These are phyloP conservation scores for Psidium guajava DNA, from an alignment of 345 rosid species.

Conservation along the genomic window DNA sequence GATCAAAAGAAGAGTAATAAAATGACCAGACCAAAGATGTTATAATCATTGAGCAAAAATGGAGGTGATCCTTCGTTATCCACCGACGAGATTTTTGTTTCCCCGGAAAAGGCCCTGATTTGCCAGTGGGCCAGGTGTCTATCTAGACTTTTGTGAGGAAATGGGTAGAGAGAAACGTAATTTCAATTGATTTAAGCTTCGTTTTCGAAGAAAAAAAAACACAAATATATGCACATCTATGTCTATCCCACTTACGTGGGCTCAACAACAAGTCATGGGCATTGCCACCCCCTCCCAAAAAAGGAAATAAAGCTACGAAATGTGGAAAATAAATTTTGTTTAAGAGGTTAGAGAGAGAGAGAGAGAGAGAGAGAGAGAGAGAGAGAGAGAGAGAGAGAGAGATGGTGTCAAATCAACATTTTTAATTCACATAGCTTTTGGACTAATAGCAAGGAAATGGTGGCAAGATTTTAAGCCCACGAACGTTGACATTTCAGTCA, in stretches of 20 bases:
- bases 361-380: neutral
- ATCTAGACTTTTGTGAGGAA: neutral
- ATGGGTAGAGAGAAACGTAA: neutral
- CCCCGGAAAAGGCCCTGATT: neutral
- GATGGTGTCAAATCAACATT: neutral
- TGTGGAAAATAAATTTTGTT: neutral
- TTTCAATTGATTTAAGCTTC: neutral
- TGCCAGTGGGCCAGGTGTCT: neutral
- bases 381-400: neutral
- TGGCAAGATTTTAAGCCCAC: neutral
- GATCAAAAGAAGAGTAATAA: neutral
- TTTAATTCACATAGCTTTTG: neutral
- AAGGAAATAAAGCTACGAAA: neutral
- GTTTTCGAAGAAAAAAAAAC: neutral
- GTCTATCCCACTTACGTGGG: neutral
- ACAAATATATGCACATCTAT: neutral
- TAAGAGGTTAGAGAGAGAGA: neutral
- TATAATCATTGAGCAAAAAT: neutral
- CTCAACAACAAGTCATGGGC: neutral
- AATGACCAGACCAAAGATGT: neutral
- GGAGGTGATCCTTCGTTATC: neutral
- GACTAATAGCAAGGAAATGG: neutral
- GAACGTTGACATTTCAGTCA: neutral
- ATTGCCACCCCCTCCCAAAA: neutral
- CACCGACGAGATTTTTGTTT: neutral